Percentiles rank a stretch among this genome's conserved stretches.
These are phyloP conservation scores for Blastocladiella emersonii DNA, from an alignment of 371 early-diverging fungal genomes.

Conservation along the genomic window DNA sequence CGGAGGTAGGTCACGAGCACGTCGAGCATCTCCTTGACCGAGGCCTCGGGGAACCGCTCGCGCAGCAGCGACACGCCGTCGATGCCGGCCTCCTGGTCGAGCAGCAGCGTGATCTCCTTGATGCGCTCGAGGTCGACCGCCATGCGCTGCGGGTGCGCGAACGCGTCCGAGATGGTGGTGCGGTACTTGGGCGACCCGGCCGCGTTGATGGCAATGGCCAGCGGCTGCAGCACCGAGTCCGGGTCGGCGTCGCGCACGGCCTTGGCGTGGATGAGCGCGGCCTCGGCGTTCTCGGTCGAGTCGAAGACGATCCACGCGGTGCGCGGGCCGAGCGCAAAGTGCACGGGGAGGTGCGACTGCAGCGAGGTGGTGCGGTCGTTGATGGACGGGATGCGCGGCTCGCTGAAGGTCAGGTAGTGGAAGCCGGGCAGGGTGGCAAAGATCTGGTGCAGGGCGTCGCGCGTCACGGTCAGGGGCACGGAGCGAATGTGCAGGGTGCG, in stretches of 20 bases:
- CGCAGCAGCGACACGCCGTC: not conserved
- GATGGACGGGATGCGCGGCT: not conserved
- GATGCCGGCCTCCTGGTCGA: not conserved
- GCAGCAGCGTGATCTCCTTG: not conserved
- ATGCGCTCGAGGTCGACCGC: not conserved
- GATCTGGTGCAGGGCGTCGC: not conserved
- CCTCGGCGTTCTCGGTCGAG: not conserved
- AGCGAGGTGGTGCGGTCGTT: not conserved
- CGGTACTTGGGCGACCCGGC: not conserved
- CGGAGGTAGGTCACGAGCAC: not conserved
- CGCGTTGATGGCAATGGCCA: not conserved
- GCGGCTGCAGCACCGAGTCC: not conserved
- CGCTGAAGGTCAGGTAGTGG: not conserved
- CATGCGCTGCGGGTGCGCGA: not conserved
- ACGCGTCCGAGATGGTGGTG: not conserved
- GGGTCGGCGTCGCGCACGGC: not conserved
- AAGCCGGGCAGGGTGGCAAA: not conserved
- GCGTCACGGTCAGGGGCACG: not conserved
- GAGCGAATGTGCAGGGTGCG: not conserved
- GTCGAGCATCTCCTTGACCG: not conserved
- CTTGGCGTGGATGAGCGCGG: not conserved
- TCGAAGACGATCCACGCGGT: constrained; percentile 1
- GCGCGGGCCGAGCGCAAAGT: not conserved
- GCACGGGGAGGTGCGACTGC: not conserved
- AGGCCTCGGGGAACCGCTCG: not conserved